A percentile compares a stretch with the other conserved stretches of the same genome.
Conservation (phyloP, 768 basidiomycete genomes). For the Podaxis carcinomalis region DNA sequence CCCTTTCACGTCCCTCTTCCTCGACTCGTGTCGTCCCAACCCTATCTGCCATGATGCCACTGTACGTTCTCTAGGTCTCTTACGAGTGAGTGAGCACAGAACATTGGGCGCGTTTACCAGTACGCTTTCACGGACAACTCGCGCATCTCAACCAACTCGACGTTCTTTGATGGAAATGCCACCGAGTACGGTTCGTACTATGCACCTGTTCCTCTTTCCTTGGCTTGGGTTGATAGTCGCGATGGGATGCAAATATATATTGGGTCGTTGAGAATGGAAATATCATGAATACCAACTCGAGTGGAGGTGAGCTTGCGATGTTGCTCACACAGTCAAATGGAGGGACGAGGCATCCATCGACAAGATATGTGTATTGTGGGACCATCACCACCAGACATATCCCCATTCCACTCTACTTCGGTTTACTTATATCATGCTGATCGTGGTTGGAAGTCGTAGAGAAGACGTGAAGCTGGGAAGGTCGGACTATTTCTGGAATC, state of each 20-base stretch:
- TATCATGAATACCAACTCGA: slow-evolving; percentile 57
- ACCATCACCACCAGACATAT: slow-evolving; percentile 61
- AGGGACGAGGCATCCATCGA: slow-evolving; percentile 76
- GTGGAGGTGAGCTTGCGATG: slow-evolving; percentile 63
- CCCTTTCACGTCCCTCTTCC: slow-evolving; percentile 60
- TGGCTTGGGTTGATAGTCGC: neutral
- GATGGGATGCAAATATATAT: slow-evolving; percentile 35
- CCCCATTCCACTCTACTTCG: neutral
- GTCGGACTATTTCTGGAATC: slow-evolving; percentile 82
- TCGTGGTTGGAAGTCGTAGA: slow-evolving; percentile 34
- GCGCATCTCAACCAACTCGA: slow-evolving; percentile 61
- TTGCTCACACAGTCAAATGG: slow-evolving; percentile 66
- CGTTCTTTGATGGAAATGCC: slow-evolving; percentile 71
- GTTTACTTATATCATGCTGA: neutral
- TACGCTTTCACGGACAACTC: slow-evolving; percentile 62
- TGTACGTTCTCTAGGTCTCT: slow-evolving; percentile 29
- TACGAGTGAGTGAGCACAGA: neutral
- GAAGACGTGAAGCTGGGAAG: slow-evolving; percentile 75
- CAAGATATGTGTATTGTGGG: slow-evolving; percentile 81
- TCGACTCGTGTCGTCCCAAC: slow-evolving; percentile 64
- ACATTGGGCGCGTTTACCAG: slow-evolving; percentile 26
- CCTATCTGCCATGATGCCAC: slow-evolving; percentile 66
- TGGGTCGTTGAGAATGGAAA: slow-evolving; percentile 69
- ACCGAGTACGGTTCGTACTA: slow-evolving; percentile 51
- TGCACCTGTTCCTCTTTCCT: neutral